Evolutionary conservation across 495 filamentous ascomycete species (phyloP), one percentile per base, ranked within the genome.

Genomic region (Penicillium canescens): DNA sequence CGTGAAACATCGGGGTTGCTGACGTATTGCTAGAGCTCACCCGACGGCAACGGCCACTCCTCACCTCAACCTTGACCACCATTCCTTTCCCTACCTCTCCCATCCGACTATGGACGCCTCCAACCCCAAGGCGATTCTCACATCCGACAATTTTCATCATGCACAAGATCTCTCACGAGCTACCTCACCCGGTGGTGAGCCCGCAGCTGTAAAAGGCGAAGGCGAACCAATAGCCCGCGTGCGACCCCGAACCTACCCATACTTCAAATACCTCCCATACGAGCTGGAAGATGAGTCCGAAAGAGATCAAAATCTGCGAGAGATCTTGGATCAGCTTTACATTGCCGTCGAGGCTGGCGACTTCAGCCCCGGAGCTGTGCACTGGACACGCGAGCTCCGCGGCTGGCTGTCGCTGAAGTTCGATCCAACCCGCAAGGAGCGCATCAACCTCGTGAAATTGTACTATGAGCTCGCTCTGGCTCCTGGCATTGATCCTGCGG

Each of bases 381-480:
- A 98, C 71, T 99, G 95, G 95, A 97, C 94, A 48, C 84, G 94
- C 60, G 93, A 98, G 78, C 85, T 99, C 18, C 82, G 91, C 65
- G 91, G 88, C 73, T 99, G 94, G 95, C 78, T 99, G 21, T 86
- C 86, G 8, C 82, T 98, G 65, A 99, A 99, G 74, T 99, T 97
- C 66, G 95, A 98, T 72, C 89, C 94, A 52, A 90, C 92, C 40
- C 81, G 86, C 49, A 85, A 84, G 54, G 85, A 93, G 40, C 80
- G 94, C 44, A 83, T 91, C 51, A 90, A 84, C 67, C 85, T 99
- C 20, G 88, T 92, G 14, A 89, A 83, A 64, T 77, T 99, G 16
- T 99, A 96, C 71, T 99, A 95, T 74, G 91, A 96, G 75, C 86
- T 99, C 31, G 80, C 90, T 5, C 80, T 99, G 41, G 91, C 94